phyloP scores from a whole-genome alignment of 2,329 filamentous ascomycete genomes.

The Ilyonectria sp. region DNA sequence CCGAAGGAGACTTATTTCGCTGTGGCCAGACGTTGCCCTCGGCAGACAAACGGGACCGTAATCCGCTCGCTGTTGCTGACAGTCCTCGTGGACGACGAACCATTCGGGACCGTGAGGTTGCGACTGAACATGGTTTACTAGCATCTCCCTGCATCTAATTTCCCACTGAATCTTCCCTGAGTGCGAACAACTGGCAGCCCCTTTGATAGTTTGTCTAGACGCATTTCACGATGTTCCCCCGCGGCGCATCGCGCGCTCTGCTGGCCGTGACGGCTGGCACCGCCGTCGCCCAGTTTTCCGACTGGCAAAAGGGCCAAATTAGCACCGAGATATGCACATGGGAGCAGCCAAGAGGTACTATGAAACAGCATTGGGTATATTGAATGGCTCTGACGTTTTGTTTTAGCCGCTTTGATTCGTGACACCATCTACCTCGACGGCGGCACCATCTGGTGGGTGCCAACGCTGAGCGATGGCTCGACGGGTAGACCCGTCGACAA shows the following conservation, averaged over 20 bases:
- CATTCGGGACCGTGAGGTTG: constrained; percentile 23
- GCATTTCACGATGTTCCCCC: constrained; percentile 39
- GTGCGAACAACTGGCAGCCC: constrained; percentile 29
- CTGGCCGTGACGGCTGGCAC: constrained; percentile 35
- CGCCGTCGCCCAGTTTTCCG: constrained; percentile 58
- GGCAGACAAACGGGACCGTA: constrained; percentile 12
- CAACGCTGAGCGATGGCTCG: constrained; percentile 63
- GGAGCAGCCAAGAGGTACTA: constrained; percentile 61
- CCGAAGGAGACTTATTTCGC: constrained; percentile 29
- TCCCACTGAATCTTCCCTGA: constrained; percentile 20
- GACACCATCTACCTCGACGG: constrained; percentile 79
- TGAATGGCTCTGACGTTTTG: constrained; percentile 39
- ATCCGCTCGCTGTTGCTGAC: constrained; percentile 8
- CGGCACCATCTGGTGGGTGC: constrained; percentile 69
- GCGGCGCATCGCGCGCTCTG: constrained; percentile 32
- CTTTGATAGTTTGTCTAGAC: constrained; percentile 22
- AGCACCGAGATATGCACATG: constrained; percentile 74
- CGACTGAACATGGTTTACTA: constrained; percentile 44
- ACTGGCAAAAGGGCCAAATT: constrained; percentile 67
- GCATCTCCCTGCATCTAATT: constrained; percentile 36
- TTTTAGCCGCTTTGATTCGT: constrained; percentile 68
- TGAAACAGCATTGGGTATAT: not conserved
- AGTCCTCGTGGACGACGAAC: constrained; percentile 25
- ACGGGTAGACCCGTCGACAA: constrained; percentile 50
- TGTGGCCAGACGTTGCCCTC: constrained; percentile 19